phyloP scores from a whole-genome alignment of 768 basidiomycete species.

The Phaeotremella skinneri region DNA sequence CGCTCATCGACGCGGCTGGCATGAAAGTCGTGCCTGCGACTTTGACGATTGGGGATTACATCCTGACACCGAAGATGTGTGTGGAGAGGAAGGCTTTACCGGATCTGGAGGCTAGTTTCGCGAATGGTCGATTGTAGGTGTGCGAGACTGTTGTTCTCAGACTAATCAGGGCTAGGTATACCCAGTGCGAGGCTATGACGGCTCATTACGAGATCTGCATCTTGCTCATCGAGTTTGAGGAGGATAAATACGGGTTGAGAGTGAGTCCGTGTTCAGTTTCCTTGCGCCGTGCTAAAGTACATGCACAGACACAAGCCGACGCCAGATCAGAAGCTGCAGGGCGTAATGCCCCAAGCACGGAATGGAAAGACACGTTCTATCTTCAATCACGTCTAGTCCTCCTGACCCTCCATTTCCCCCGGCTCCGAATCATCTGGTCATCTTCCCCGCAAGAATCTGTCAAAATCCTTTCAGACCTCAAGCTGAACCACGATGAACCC shows the following conservation, averaged over 20 bases:
- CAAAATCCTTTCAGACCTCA: constrained; percentile 90
- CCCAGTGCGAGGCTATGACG: constrained; percentile 96
- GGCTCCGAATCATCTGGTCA: constrained; percentile 93
- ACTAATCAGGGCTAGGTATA: constrained; percentile 62
- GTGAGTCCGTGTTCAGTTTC: constrained; percentile 53
- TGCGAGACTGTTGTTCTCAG: background rate
- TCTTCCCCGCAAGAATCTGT: constrained; percentile 90
- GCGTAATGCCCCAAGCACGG: constrained; percentile 50
- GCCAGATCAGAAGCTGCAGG: constrained; percentile 39
- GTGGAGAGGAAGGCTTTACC: constrained; percentile 93
- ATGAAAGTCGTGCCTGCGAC: constrained; percentile 85
- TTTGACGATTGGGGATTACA: constrained; percentile 91
- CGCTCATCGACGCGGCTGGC: constrained; percentile 76
- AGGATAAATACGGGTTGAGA: constrained; percentile 89
- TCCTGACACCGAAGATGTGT: constrained; percentile 89
- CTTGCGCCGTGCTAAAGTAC: background rate
- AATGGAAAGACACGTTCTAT: constrained; percentile 55
- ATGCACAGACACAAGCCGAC: constrained; percentile 49
- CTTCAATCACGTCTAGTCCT: constrained; percentile 92
- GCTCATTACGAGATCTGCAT: constrained; percentile 92
- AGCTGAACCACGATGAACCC: constrained; percentile 73
- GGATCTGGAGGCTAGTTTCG: constrained; percentile 89
- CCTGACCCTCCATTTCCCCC: constrained; percentile 83
- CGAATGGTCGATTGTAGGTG: constrained; percentile 84
- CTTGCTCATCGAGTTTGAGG: constrained; percentile 93